Base-by-base conservation (phyloP, 768 basidiomycete species). In the Collybiopsis luxurians region DNA sequence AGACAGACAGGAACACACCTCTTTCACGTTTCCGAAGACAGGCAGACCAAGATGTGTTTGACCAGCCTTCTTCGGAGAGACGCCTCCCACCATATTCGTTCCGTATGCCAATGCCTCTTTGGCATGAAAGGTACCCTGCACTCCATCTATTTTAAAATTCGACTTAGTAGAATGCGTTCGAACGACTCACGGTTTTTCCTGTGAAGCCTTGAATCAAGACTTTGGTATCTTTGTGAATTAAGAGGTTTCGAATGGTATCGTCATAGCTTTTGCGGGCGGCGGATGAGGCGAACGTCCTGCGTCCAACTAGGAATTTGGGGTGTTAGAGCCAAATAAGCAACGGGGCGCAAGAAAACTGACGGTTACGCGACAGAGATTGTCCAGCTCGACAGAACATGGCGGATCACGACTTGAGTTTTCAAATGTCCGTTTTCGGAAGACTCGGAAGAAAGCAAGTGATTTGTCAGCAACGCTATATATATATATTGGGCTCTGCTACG, bases 81-180 rank as follows among this genome's bases (percentile, higher is more conserved):
- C 95, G 60, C 97, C 97, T 56, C 97, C 97, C 56, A 99, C 92
- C 91, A 98, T 96, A 60, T 87, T 90, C 57, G 96, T 98, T 19
- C 97, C 96, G 68, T 92, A 99, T 49, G 85, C 93, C 60, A 98
- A 73, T 36, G 97, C 95, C 72, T 98, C 93, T 66, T 80, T 87
- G 59, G 86, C 85, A 79, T 99, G 97, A 83, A 99, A 99, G 64
- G 97, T 98, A 61, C 90, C 97, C 96, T 92, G 59, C 26, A 52
- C 42, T 27, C 43, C 36, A 26, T 24, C n/a, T 17, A 45, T 21
- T 12, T 27, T 11, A 47, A 13, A 15, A 19, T 9, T 12, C 43
- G 19, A 2, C 42, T 47, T 19, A 17, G 9, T 13, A n/a, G 15
- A 17, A 9, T 3, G 2, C 23, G 21, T 28, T 38, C 52, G 34